Conservation (phyloP, 1,139 yeast species). For the Geotrichum phurueaensis region DNA sequence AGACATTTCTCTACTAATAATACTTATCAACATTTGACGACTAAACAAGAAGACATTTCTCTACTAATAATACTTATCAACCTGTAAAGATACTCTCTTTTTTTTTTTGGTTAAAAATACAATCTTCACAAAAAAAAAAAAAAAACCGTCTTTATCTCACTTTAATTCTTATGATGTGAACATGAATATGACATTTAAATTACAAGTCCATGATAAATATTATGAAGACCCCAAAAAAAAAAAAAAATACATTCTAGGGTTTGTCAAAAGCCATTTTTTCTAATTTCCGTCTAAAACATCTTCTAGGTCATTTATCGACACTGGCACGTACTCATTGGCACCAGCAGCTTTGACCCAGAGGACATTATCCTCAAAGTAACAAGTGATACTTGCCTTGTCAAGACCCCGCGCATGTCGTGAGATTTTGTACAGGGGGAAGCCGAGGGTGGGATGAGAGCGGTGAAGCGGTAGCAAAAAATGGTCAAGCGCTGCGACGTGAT, state of each 20-base stretch:
- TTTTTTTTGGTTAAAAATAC: no score
- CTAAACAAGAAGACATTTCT: no score
- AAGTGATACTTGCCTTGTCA: slow-evolving; percentile 19
- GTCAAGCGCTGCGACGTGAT: slow-evolving; percentile 37
- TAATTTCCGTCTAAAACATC: not conserved
- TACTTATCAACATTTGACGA: no score
- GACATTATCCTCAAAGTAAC: slow-evolving; percentile 44
- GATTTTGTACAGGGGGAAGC: slow-evolving; percentile 37
- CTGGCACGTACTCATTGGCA: not conserved
- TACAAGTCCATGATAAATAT: not conserved
- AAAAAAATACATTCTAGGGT: not conserved
- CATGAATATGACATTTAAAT: no score
- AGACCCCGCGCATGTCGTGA: slow-evolving; percentile 31
- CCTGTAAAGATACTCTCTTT: no score
- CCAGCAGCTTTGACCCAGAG: slow-evolving; percentile 34
- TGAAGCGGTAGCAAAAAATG: slow-evolving; percentile 35
- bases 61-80: no score
- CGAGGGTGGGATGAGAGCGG: slow-evolving; percentile 33
- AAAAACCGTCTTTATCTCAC: no score
- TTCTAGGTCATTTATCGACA: not conserved
- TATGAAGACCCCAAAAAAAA: no score
- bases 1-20: no score
- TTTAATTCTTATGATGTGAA: no score
- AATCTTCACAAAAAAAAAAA: no score
- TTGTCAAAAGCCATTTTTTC: not conserved